Base-by-base conservation (phyloP, 2,329 filamentous ascomycete species). In the Fusarium goolgardi region DNA sequence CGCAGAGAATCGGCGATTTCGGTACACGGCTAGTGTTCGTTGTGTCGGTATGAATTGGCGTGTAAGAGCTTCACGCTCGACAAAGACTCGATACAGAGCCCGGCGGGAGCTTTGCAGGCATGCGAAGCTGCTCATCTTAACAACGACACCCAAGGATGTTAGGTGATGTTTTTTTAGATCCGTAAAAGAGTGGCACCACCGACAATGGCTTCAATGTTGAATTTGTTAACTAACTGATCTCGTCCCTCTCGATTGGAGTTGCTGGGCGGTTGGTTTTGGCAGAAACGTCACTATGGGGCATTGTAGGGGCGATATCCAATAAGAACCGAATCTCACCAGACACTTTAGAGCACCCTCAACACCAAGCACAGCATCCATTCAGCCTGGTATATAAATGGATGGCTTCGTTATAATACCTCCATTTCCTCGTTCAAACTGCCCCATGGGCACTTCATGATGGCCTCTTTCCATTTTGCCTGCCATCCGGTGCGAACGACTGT, bases 1-100 rank as follows among this genome's bases (percentile, higher is more conserved):
- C 2, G 25, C 51, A 2, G 64, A 58, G 31, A 75, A 71, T 11
- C 56, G 46, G 10, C 74, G 67, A 15, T 34, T 52, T 40, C 71
- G 73, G 25, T 35, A 31, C 32, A 68, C 31, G 1, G 59, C 55
- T 43, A 63, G 23, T 7, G 43, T 45, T n/a, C 49, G 20, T 15
- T 53, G 34, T 35, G 45, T 25, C 27, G 56, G 50, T 44, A 69
- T 60, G 59, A 72, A 66, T 39, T 73, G 66, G 55, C 70, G 67
- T 35, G 70, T 54, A 45, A 77, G 55, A 40, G 67, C 54, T 62
- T 75, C 73, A 41, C 63, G 72, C 55, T 78, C 74, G 65, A 85
- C 67, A 67, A 86, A 84, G 47, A 85, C 81, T 54, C 80, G 77
- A 45, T 81, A 79, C 7, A 87, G 80, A 63, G 83, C 82, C 35